Evolutionary conservation across 768 basidiomycete species (phyloP), one percentile per base, ranked within the genome.

Genomic region (Hypholoma sublateritium): DNA sequence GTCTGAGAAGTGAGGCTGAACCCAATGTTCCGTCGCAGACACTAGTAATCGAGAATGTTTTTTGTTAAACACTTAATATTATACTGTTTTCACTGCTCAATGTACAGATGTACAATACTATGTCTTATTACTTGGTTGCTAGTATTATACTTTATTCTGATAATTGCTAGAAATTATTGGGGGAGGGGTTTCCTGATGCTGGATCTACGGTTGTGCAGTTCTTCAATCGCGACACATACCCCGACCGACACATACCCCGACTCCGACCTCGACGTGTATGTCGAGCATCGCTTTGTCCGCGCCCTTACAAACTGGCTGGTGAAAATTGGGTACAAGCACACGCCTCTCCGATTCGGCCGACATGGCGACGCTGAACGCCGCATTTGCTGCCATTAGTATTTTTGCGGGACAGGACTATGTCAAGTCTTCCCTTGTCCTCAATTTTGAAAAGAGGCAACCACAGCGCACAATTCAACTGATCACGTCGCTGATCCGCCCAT

Each of bases 201-300:
- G 52, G 52, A 17, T 53, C 42, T 8, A 53, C 52, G 3, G 52
- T 41, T 32, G 16, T 53, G 5, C 42, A 53, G 16, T 44, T 44
- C 52, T 53, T 53, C 25, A 41, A 53, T 17, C 42, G 25, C n/a
- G n/a, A n/a, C n/a, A n/a, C n/a, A n/a, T n/a, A n/a, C n/a, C n/a
- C n/a, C n/a, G n/a, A n/a, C n/a, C 42, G n/a, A 25, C n/a, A 17
- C 12, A 9, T 35, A 43, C 13, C 52, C 52, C 1, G 42, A 53
- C 11, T 53, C 52, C 39, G 51, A 53, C 41, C 28, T 53, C 5
- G 51, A 53, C 17, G 28, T 42, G 22, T 44, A 53, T 35, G 16
- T 53, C 2, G 51, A 44, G 22, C 51, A 53, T 32, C 51, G 51
- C 14, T 44, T 43, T 32, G 25, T 21, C n/a, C 51, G 41, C 4